Evolutionary conservation across 2,329 filamentous ascomycete species (phyloP).

Genomic region (Plenodomus lindquistii): DNA sequence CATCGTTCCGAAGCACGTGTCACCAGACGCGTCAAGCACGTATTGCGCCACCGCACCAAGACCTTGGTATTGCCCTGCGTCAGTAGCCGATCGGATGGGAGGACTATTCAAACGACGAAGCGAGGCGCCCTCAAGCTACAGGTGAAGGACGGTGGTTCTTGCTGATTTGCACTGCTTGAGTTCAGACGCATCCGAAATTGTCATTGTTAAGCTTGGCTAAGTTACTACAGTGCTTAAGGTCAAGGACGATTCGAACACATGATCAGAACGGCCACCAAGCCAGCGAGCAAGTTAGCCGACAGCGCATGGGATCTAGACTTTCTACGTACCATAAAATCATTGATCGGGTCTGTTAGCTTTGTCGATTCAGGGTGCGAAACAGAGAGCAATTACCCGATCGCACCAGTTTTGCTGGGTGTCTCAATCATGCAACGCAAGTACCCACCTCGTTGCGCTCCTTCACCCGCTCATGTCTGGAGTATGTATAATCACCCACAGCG

Average conservation of each 20-base stretch:
- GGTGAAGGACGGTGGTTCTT: not conserved
- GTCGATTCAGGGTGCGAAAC: slow-evolving; percentile 7
- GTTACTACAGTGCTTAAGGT: no score
- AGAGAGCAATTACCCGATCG: slow-evolving; percentile 1
- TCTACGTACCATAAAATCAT: not conserved
- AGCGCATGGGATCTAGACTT: not conserved
- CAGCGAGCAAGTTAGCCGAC: not conserved
- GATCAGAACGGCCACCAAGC: no score
- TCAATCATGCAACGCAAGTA: slow-evolving; percentile 12
- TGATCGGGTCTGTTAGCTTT: not conserved
- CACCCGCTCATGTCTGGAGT: not conserved
- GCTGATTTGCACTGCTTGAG: not conserved
- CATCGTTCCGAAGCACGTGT: not conserved
- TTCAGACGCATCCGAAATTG: no score
- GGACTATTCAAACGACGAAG: not conserved
- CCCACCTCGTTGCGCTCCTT: not conserved
- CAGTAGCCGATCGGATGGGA: slow-evolving; percentile 1
- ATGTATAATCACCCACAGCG: no score
- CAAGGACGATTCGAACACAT: no score
- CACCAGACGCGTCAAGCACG: slow-evolving; percentile 8
- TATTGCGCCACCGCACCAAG: slow-evolving; percentile 2
- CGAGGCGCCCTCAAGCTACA: not conserved
- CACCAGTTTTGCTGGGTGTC: slow-evolving; percentile 5
- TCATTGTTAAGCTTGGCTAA: no score
- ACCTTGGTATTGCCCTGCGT: not conserved